Conservation (phyloP, 73 alveolate species). For the Tetrahymena thermophila region DNA sequence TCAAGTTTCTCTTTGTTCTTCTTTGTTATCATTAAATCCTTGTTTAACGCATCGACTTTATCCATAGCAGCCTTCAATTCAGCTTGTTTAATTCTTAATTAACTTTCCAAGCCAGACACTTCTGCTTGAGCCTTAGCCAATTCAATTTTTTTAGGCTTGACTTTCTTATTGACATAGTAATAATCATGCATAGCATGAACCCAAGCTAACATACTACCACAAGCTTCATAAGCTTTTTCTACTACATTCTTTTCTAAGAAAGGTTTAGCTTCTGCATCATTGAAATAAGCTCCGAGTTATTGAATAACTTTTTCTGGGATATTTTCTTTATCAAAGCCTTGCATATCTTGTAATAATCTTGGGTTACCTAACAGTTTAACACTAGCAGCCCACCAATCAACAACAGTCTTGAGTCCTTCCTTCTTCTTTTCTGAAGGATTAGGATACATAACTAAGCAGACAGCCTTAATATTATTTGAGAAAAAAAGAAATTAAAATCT, state of each 20-base stretch:
- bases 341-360: slow-evolving; percentile 25
- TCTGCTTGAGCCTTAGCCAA: slow-evolving; percentile 81
- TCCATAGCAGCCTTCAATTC: slow-evolving; percentile 93
- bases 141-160: slow-evolving; percentile 83
- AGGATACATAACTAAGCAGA: slow-evolving; percentile 74
- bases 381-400: slow-evolving; percentile 79
- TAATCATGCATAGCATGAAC: slow-evolving; percentile 89
- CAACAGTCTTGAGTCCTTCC: slow-evolving; percentile 37
- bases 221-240: slow-evolving; percentile 63
- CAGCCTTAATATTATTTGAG: slow-evolving; percentile 47
- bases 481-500: slow-evolving; percentile 5
- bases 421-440: slow-evolving; percentile 74
- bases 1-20: slow-evolving; percentile 89
- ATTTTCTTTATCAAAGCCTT: slow-evolving; percentile 19
- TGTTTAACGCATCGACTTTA: slow-evolving; percentile 91
- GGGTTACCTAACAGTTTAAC: slow-evolving; percentile 38
- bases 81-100: slow-evolving; percentile 73
- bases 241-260: slow-evolving; percentile 51
- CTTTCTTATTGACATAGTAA: slow-evolving; percentile 79
- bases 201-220: slow-evolving; percentile 73
- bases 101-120: slow-evolving; percentile 72
- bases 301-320: slow-evolving; percentile 55
- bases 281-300: slow-evolving; percentile 34
- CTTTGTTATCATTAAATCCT: slow-evolving; percentile 81
- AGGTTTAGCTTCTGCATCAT: slow-evolving; percentile 52